These are phyloP conservation scores for Rhodotorula sp. DNA, from an alignment of 1,284 basidiomycete species.

Conservation along the genomic window DNA sequence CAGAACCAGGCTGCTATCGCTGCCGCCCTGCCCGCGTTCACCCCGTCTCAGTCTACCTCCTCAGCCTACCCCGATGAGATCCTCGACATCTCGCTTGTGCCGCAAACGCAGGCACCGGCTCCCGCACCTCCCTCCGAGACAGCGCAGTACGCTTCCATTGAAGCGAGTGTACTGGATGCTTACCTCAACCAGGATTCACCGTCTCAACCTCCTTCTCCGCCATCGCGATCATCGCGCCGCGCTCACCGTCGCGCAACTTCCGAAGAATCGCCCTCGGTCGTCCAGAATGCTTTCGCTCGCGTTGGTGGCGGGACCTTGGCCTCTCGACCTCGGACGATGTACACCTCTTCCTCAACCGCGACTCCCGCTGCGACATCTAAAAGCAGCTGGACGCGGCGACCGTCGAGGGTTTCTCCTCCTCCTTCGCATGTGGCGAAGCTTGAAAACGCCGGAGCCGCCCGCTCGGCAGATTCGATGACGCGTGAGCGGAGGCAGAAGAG, in stretches of 20 bases:
- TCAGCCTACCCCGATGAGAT: neutral
- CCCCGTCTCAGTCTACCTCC: neutral
- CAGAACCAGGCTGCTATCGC: slow-evolving; percentile 3
- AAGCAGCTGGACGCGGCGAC: neutral
- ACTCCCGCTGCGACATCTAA: neutral
- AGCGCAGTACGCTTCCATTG: neutral
- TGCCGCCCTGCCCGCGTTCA: neutral
- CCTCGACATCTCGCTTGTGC: neutral
- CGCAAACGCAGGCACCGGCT: neutral
- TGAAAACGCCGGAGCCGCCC: neutral
- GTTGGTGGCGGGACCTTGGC: neutral
- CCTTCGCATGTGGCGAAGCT: neutral
- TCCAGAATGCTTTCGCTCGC: slow-evolving; percentile 12
- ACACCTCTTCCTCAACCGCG: neutral
- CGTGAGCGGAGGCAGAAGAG: neutral
- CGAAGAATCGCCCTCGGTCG: slow-evolving; percentile 23
- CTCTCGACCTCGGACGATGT: neutral
- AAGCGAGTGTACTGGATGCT: too few species aligned
- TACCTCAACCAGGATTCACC: neutral
- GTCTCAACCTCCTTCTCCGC: neutral
- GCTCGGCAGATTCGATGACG: too few species aligned
- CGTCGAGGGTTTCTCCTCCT: neutral
- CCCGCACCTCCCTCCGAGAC: too few species aligned
- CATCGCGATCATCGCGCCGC: neutral
- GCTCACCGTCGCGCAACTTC: slow-evolving; percentile 16